Percentiles rank a stretch among this genome's conserved stretches.
phyloP scores from a whole-genome alignment of 441 rosid genomes.

The Adansonia madagascariensis region DNA sequence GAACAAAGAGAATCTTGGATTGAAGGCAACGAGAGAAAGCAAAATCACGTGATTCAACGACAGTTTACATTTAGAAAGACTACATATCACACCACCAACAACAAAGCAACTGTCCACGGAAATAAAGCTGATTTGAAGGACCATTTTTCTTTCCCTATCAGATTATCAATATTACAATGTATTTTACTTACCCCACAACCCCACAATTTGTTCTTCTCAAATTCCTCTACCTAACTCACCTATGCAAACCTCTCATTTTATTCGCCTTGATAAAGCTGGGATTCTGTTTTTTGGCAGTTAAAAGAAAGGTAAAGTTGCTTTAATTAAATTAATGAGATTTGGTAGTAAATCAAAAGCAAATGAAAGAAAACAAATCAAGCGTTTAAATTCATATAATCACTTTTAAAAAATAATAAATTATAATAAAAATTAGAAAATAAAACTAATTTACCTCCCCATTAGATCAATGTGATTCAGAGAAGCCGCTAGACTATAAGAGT shows the following conservation, averaged over 20 bases:
- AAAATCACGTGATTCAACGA: constrained; percentile 58
- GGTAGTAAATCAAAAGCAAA: constrained; percentile 19
- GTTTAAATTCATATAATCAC: no score
- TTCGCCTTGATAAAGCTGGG: not conserved
- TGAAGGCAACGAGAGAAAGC: constrained; percentile 44
- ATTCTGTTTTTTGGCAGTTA: constrained; percentile 3
- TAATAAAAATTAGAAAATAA: not conserved
- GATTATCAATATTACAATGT: not conserved
- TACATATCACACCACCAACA: constrained; percentile 25
- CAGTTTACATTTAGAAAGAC: constrained; percentile 38
- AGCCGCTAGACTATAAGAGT: not conserved
- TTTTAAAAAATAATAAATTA: no score
- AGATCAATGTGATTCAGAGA: not conserved
- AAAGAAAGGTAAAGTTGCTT: constrained; percentile 1
- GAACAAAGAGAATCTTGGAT: constrained; percentile 36
- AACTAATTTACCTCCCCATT: not conserved
- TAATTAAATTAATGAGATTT: constrained; percentile 18
- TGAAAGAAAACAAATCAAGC: not conserved
- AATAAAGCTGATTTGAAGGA: constrained; percentile 35
- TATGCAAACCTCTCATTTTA: constrained; percentile 1
- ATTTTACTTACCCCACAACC: constrained; percentile 13
- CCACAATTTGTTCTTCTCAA: constrained; percentile 24
- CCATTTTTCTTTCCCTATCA: constrained; percentile 6
- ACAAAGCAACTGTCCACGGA: constrained; percentile 26
- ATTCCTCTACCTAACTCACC: constrained; percentile 24